Evolutionary conservation across 106 monocot species (phyloP), one percentile per base, ranked within the genome.

Genomic region (Allium sativum): DNA sequence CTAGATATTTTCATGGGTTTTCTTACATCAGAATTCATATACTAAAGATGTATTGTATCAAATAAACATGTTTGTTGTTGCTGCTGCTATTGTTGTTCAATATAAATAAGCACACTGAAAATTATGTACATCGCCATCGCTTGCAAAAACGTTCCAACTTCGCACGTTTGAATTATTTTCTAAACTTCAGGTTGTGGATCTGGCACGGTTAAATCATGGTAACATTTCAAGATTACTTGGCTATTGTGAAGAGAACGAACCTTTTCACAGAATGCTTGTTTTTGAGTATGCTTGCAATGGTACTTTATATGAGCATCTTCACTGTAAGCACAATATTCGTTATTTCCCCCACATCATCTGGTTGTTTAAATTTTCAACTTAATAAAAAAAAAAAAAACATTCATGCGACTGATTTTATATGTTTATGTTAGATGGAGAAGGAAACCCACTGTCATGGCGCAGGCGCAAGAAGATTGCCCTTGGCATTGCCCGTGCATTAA

Each of bases 241-340:
- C 0, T 98, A 92, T 74, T 88, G 98, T 72, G 71, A 74, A 61
- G 92, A 92, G 72, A 70, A 51, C 16, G 76, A 88, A 9, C 98
- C 98, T 13, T 98, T 82, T 72, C 73, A 87, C 45, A 79, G 98
- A 60, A 88, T 98, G 88, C 82, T 98, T 22, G 76, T 92, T 47
- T 88, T 98, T 77, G 98, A 98, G 54, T 98, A 98, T 71, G 91
- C 87, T 62, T 83, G 91, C 53, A 98, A 98, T 61, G 98, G 98
- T 18, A 98, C 98, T 61, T 69, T 98, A 21, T 92, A 85, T 70
- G 98, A 98, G 73, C 82, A 98, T 58, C 87, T 98, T 62, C 91
- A 98, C 46, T 85, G 96, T 98, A 70, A 84, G 96, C 65, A 41
- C 3, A 55, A 65, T 3, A 13, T 61, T 55, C 21, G 66, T 43